Conservation (phyloP, 2,329 filamentous ascomycete species). For the Ophiostoma pallidulum region DNA sequence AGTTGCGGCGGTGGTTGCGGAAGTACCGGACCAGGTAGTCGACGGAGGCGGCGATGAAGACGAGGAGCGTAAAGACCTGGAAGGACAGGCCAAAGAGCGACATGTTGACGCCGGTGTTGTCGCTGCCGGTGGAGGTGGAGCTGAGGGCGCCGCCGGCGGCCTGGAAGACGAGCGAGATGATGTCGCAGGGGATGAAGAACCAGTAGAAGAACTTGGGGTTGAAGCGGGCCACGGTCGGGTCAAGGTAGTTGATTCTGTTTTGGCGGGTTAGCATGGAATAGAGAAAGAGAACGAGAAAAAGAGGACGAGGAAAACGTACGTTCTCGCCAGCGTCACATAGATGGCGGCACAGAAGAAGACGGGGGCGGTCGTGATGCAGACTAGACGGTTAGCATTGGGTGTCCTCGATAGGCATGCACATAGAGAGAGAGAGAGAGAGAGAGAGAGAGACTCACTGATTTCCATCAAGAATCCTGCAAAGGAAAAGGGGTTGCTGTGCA, state of each 20-base stretch:
- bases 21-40: slow-evolving; percentile 39
- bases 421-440: too few species aligned
- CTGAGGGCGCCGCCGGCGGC: slow-evolving; percentile 46
- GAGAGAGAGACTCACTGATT: slow-evolving; percentile 36
- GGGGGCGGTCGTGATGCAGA: slow-evolving; percentile 47
- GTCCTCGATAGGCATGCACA: neutral
- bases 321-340: slow-evolving; percentile 48
- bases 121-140: slow-evolving; percentile 34
- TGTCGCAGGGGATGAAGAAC: slow-evolving; percentile 43
- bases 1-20: slow-evolving; percentile 11
- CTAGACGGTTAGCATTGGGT: slow-evolving; percentile 23
- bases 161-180: slow-evolving; percentile 46
- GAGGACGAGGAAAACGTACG: slow-evolving; percentile 7
- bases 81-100: slow-evolving; percentile 48
- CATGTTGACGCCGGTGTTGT: slow-evolving; percentile 37
- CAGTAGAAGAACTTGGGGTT: slow-evolving; percentile 32
- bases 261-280: neutral
- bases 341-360: slow-evolving; percentile 54
- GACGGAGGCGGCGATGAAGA: slow-evolving; percentile 39
- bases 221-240: slow-evolving; percentile 31
- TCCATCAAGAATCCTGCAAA: slow-evolving; percentile 56
- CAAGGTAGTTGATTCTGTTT: slow-evolving; percentile 30
- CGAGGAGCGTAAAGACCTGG: slow-evolving; percentile 44
- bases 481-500: slow-evolving; percentile 48
- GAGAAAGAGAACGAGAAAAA: neutral